Percentiles rank a stretch among this genome's conserved stretches.
phyloP scores from a whole-genome alignment of 805 yeast genomes.

The Danielia reshetovae region DNA sequence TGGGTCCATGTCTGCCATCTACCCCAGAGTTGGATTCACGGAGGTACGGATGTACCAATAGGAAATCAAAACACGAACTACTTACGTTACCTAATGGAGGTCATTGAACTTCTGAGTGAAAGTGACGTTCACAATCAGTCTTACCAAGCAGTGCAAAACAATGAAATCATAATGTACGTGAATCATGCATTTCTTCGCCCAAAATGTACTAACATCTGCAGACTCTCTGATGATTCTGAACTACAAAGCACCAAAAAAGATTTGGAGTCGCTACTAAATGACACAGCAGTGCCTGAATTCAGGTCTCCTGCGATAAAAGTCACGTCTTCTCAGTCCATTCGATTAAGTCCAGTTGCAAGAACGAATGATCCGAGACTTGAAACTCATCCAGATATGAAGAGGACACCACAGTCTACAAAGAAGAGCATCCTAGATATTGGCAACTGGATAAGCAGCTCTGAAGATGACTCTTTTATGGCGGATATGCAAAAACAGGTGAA shows the following conservation, averaged over 20 bases:
- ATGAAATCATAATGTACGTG: constrained; percentile 12
- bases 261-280: too few relatives aligned
- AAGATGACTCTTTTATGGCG: constrained; percentile 12
- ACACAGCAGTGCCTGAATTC: too few relatives aligned
- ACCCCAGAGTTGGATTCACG: neutral
- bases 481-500: neutral
- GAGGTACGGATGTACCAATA: neutral
- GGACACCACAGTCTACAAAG: neutral
- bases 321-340: too few relatives aligned
- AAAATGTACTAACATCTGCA: constrained; percentile 2
- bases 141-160: constrained; percentile 1
- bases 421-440: constrained; percentile 11
- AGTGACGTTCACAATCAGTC: too few relatives aligned
- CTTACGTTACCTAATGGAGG: constrained; percentile 9
- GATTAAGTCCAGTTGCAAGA: too few relatives aligned
- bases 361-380: too few relatives aligned
- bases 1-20: too few relatives aligned
- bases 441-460: constrained; percentile 18
- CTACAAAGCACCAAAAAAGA: neutral
- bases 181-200: too few relatives aligned
- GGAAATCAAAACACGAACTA: neutral
- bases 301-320: too few relatives aligned
- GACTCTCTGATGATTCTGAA: constrained; percentile 4
- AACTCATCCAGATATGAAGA: too few relatives aligned
- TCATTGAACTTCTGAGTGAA: constrained; percentile 16